Percentiles rank a stretch among this genome's conserved stretches.
Conservation (phyloP, 2,329 filamentous ascomycete genomes). For the Alternaria alternata region DNA sequence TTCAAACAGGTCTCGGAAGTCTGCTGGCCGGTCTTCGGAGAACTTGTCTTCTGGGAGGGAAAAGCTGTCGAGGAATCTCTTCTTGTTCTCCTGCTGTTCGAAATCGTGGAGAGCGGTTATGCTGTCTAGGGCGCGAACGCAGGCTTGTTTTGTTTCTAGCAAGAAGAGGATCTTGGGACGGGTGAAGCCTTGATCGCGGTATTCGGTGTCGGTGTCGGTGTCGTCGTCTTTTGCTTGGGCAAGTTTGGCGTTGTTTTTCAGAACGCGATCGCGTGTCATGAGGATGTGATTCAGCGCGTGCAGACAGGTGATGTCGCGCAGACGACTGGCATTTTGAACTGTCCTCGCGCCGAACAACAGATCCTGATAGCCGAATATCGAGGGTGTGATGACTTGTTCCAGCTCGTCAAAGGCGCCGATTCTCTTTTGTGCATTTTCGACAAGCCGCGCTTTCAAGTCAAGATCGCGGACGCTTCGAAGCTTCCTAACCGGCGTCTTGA, state of each 20-base stretch:
- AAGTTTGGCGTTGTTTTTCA: constrained; percentile 89
- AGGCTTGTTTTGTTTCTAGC: constrained; percentile 86
- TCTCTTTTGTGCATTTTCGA: constrained; percentile 39
- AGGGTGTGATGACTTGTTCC: constrained; percentile 71
- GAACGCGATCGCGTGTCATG: constrained; percentile 88
- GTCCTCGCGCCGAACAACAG: constrained; percentile 78
- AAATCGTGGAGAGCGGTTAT: constrained; percentile 79
- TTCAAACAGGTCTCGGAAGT: constrained; percentile 88
- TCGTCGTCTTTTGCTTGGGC: constrained; percentile 69
- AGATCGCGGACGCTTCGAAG: constrained; percentile 38
- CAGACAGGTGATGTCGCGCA: constrained; percentile 78
- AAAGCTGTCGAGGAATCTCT: constrained; percentile 88
- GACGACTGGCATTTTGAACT: constrained; percentile 69
- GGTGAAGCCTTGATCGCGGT: constrained; percentile 94
- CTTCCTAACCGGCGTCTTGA: constrained; percentile 27
- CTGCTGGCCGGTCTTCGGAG: constrained; percentile 77
- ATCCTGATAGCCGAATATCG: constrained; percentile 85
- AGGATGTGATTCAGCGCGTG: constrained; percentile 92
- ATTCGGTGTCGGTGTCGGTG: constrained; percentile 72
- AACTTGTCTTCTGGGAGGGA: constrained; percentile 73
- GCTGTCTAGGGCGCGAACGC: constrained; percentile 77
- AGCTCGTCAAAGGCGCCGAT: constrained; percentile 64
- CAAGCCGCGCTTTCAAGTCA: constrained; percentile 45
- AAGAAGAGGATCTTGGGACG: constrained; percentile 92
- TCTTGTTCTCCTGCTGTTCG: constrained; percentile 94